phyloP scores from a whole-genome alignment of 1,284 basidiomycete genomes.

The Retiboletus flavoniger region DNA sequence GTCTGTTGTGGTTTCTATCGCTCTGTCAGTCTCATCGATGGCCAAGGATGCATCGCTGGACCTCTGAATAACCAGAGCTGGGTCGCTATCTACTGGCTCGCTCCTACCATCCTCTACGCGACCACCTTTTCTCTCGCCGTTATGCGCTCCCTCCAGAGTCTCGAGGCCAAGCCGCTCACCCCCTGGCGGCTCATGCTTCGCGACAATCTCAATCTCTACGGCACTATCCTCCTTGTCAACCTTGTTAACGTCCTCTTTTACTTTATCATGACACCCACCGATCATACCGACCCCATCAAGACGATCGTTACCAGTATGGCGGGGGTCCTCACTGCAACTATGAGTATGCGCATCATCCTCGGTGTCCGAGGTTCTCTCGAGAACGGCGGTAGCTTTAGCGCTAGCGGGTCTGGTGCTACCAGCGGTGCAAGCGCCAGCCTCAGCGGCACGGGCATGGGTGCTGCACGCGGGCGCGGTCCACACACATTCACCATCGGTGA shows the following conservation, averaged over 20 bases:
- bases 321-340: conserved; percentile 77
- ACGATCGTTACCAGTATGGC: conserved; percentile 80
- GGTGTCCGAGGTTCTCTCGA: conserved; percentile 69
- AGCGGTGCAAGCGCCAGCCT: conserved; percentile 34
- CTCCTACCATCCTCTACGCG: conserved; percentile 65
- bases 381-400: conserved; percentile 64
- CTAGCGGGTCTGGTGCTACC: conserved; percentile 47
- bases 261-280: conserved; percentile 72
- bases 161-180: conserved; percentile 55
- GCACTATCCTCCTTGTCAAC: conserved; percentile 73
- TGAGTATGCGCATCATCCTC: conserved; percentile 81
- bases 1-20: conserved; percentile 74
- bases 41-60: conserved; percentile 81
- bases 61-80: conserved; percentile 60
- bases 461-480: conserved; percentile 37
- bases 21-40: conserved; percentile 62
- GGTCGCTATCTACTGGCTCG: conserved; percentile 82
- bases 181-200: conserved; percentile 84
- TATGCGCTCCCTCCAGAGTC: conserved; percentile 59
- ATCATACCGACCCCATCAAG: conserved; percentile 60
- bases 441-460: conserved; percentile 33
- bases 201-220: conserved; percentile 80
- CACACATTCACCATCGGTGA: conserved; percentile 67
- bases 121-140: conserved; percentile 57
- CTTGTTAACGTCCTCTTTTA: conserved; percentile 77